phyloP scores from a whole-genome alignment of 768 basidiomycete species.

The Gloeopeniophorella convolvens region DNA sequence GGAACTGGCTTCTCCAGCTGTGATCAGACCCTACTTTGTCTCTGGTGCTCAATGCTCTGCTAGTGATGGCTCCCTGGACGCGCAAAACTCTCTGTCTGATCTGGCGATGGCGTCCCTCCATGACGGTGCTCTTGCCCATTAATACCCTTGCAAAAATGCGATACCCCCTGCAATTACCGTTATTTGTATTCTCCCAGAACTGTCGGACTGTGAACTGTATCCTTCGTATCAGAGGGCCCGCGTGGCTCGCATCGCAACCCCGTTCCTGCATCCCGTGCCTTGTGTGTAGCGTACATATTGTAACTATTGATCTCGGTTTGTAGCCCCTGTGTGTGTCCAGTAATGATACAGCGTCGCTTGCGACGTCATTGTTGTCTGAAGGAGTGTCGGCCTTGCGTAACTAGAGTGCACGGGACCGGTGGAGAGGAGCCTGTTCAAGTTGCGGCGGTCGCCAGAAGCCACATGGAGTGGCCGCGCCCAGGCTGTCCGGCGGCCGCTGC shows the following conservation, averaged over 20 bases:
- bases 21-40: conserved; percentile 16
- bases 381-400: no score
- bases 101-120: neutral
- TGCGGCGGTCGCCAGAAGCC: no score
- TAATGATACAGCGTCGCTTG: no score
- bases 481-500: no score
- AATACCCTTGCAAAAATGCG: neutral
- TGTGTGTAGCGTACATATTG: conserved; percentile 9
- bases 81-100: conserved; percentile 1
- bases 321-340: no score
- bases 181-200: neutral
- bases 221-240: conserved; percentile 1
- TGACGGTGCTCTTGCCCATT: conserved; percentile 4
- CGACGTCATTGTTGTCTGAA: no score
- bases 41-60: conserved; percentile 2
- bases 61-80: neutral
- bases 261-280: neutral
- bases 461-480: no score
- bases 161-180: conserved; percentile 6
- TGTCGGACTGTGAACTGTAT: neutral
- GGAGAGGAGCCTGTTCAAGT: no score
- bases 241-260: no score
- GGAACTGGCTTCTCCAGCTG: conserved; percentile 19
- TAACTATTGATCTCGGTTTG: conserved; percentile 20
- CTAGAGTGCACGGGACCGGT: no score